Percentiles rank a stretch among this genome's conserved stretches.
phyloP scores from a whole-genome alignment of 1,284 basidiomycete genomes.

The Tilletia walkeri region DNA sequence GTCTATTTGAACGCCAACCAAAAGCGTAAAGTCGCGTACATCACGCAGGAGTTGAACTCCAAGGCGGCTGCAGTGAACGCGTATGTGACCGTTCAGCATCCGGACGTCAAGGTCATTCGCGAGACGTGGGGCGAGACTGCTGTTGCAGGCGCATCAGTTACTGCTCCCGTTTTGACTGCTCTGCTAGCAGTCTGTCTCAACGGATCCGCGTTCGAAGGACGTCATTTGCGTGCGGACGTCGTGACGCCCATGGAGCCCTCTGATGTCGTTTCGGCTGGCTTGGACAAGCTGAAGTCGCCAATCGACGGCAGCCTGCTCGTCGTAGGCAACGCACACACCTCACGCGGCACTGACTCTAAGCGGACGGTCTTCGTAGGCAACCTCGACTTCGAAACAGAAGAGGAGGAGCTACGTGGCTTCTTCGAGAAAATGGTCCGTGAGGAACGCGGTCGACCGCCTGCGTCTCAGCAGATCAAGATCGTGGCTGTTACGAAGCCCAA shows the following conservation, averaged over 20 bases:
- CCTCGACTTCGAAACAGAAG: constrained; percentile 84
- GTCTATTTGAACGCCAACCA: constrained; percentile 73
- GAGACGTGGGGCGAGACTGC: not conserved
- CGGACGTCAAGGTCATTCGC: not conserved
- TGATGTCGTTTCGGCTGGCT: constrained; percentile 41
- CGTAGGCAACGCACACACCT: not conserved
- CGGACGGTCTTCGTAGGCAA: constrained; percentile 85
- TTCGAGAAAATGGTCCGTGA: constrained; percentile 76
- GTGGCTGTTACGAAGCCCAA: not conserved
- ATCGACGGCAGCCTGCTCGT: constrained; percentile 9
- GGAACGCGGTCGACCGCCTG: constrained; percentile 66
- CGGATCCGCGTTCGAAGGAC: constrained; percentile 71
- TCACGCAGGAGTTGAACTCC: constrained; percentile 69
- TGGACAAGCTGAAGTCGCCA: constrained; percentile 35
- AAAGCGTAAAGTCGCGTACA: constrained; percentile 92
- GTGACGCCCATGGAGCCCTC: constrained; percentile 38
- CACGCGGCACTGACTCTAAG: constrained; percentile 59
- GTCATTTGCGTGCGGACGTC: constrained; percentile 52
- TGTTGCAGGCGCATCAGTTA: not conserved
- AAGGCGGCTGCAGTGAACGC: constrained; percentile 49
- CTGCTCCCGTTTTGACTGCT: constrained; percentile 64
- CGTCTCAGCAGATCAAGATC: constrained; percentile 1
- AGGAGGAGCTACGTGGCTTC: constrained; percentile 81
- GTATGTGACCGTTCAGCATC: constrained; percentile 44
- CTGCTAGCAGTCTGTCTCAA: constrained; percentile 68